phyloP scores from a whole-genome alignment of 441 rosid genomes.

The Corymbia calophylla region DNA sequence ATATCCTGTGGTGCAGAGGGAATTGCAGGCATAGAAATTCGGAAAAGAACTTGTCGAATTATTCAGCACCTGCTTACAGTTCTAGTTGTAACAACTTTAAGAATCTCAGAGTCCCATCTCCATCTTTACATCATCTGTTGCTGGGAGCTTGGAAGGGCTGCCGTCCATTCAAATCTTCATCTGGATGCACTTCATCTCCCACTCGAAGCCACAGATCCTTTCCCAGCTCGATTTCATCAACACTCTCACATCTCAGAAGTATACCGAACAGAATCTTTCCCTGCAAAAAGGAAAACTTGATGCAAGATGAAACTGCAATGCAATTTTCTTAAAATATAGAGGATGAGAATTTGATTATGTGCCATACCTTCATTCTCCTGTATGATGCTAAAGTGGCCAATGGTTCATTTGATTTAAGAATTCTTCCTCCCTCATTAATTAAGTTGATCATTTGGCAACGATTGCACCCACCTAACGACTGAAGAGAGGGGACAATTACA shows the following conservation, averaged over 20 bases:
- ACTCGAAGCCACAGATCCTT: conserved; percentile 42
- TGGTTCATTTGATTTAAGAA: conserved; percentile 71
- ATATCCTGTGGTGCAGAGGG: not conserved
- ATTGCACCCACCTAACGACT: conserved; percentile 94
- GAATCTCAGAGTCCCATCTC: not conserved
- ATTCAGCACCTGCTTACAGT: not conserved
- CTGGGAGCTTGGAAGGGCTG: not conserved
- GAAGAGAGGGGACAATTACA: not conserved
- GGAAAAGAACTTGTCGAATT: not conserved
- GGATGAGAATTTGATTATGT: not conserved
- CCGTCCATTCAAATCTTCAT: conserved; percentile 1
- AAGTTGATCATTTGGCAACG: conserved; percentile 84
- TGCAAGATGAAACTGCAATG: not conserved
- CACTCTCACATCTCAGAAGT: conserved; percentile 42
- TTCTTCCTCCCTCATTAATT: conserved; percentile 41
- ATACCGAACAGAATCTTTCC: conserved; percentile 89
- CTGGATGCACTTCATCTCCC: conserved; percentile 55
- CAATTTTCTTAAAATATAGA: not conserved
- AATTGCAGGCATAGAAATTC: not conserved
- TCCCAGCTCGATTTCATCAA: conserved; percentile 1
- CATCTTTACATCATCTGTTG: not conserved
- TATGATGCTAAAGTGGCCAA: conserved; percentile 77
- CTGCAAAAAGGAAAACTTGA: conserved; percentile 29
- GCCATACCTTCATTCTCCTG: conserved; percentile 74
- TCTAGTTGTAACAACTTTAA: not conserved